Percentiles rank a stretch among this genome's conserved stretches.
Conservation (phyloP, 441 rosid species). For the Populus hybrid region DNA sequence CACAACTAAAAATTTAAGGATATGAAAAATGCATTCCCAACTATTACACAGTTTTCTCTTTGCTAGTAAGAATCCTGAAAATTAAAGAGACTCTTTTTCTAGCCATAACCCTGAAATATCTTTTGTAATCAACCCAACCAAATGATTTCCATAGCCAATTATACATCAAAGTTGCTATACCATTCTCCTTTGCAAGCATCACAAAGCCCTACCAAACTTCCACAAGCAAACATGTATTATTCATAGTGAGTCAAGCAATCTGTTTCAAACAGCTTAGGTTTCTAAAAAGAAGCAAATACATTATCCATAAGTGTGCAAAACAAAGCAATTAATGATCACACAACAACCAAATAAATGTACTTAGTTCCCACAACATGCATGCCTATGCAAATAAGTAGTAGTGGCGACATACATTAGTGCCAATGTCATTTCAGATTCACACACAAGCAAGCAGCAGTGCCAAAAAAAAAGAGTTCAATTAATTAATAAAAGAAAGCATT, state of each 20-base stretch:
- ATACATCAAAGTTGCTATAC: background rate
- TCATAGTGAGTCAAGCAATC: background rate
- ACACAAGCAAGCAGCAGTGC: background rate
- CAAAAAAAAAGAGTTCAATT: too few relatives aligned
- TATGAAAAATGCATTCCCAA: background rate
- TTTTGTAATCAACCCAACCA: background rate
- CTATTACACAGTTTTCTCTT: background rate
- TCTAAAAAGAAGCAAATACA: background rate
- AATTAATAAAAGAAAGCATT: too few relatives aligned
- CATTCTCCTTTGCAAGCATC: background rate
- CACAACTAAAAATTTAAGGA: too few relatives aligned
- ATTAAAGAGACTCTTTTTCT: background rate
- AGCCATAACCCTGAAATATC: background rate
- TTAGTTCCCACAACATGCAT: background rate
- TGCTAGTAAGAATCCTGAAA: background rate
- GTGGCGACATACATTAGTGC: background rate
- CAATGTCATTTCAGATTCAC: slow-evolving; percentile 5
- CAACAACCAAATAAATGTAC: background rate
- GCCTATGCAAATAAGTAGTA: background rate
- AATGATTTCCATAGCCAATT: too few relatives aligned
- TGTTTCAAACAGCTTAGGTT: background rate
- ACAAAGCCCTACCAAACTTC: background rate
- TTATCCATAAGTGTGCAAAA: background rate
- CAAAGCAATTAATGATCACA: background rate
- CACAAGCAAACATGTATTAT: background rate